Percentiles rank a stretch among this genome's conserved stretches.
Evolutionary conservation across 2,329 filamentous ascomycete species (phyloP).

Genomic region (Penicillium sp.): DNA sequence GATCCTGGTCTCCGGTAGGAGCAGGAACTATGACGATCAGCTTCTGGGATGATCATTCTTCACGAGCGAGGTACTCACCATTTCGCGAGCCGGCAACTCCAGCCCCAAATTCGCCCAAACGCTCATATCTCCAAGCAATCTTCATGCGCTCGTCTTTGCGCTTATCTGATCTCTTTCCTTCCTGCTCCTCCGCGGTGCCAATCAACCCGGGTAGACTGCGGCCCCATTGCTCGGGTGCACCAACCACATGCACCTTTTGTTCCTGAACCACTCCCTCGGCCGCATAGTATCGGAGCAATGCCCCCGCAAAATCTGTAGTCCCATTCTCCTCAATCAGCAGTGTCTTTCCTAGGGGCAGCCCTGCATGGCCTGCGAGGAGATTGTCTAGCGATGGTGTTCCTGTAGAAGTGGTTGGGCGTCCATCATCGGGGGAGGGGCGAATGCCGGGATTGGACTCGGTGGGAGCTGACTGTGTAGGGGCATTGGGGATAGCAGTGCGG

Average conservation of each 20-base stretch:
- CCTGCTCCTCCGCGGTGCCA: slow-evolving; percentile 47
- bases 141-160: slow-evolving; percentile 78
- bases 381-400: slow-evolving; percentile 82
- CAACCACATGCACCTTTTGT: slow-evolving; percentile 82
- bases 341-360: slow-evolving; percentile 75
- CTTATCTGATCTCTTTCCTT: slow-evolving; percentile 40
- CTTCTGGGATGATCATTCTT: slow-evolving; percentile 3
- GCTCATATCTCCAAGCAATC: slow-evolving; percentile 97
- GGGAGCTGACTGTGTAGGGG: slow-evolving; percentile 27
- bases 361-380: slow-evolving; percentile 80
- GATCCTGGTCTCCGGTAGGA: slow-evolving; percentile 40
- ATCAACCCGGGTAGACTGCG: slow-evolving; percentile 76
- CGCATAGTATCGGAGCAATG: slow-evolving; percentile 81
- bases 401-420: slow-evolving; percentile 83
- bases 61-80: slow-evolving; percentile 46
- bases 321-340: slow-evolving; percentile 83
- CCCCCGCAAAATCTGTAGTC: slow-evolving; percentile 88
- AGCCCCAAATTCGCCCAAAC: slow-evolving; percentile 67
- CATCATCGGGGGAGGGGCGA: slow-evolving; percentile 83
- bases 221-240: slow-evolving; percentile 74
- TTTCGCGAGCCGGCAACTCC: slow-evolving; percentile 55
- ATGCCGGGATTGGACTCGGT: slow-evolving; percentile 52
- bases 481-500: slow-evolving; percentile 32
- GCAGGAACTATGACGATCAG: slow-evolving; percentile 21
- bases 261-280: slow-evolving; percentile 91